Evolutionary conservation across 2,329 filamentous ascomycete genomes (phyloP), one percentile per base, ranked within the genome.

Genomic region (Leptographium procerum): DNA sequence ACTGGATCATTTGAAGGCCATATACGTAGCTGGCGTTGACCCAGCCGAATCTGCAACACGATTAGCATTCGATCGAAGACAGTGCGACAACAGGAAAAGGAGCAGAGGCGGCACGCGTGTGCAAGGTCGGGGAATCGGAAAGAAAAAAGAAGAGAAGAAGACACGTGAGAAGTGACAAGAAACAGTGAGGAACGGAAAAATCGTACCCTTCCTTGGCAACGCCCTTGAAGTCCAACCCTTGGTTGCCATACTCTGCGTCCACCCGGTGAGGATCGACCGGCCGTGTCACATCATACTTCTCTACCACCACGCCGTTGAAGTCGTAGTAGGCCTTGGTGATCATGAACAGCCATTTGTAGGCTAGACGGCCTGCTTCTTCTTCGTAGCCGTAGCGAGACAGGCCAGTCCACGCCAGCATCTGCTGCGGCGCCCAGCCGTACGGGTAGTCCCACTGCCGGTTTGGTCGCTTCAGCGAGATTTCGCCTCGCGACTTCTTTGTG

Each of bases 361-460:
- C 88, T 63, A 99, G 74, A 36, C 91, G 80, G 73, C 96, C 88
- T 1, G 91, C 91, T 61, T 96, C 91, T 28, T 92, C 88, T 31
- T 87, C 85, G 69, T 95, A 97, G 57, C 91, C 91, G 69, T 97
- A 99, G 22, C 91, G 86, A 66, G 91, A 82, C 60, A 99, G 77
- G 3, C 91, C 94, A 1, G 89, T 91, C 94, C 94, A 99, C 1
- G 94, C 92, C 48, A 99, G 83, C 75, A 99, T 97, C 76, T 99
- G 94, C 77, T 99, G 94, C 34, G 94, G 94, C 58, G 94, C 94
- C 94, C 94, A 99, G 60, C 94, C 94, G 69, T 94, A 97, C 0
- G 94, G 94, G 70, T 91, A 97, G 70, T 99, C 94, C 94, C 94
- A 99, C 70, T 99, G 94, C 65, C 94, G 85, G 71, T 96, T 97